phyloP scores from a whole-genome alignment of 495 filamentous ascomycete genomes.

The Aspergillus wentii region DNA sequence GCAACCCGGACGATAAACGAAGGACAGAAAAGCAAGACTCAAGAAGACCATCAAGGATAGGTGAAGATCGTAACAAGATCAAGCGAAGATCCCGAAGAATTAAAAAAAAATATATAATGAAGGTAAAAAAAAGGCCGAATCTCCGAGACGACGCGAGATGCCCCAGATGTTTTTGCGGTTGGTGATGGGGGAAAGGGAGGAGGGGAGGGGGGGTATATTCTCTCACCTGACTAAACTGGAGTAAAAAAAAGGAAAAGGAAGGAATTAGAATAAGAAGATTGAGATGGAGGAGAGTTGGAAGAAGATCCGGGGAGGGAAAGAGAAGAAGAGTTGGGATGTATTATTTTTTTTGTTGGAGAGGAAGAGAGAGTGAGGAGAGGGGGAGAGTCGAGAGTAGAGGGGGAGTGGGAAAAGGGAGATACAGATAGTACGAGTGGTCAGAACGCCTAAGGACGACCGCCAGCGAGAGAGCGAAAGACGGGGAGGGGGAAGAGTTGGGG shows the following conservation, averaged over 20 bases:
- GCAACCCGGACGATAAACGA: constrained; percentile 14
- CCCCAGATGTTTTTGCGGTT: too few relatives aligned
- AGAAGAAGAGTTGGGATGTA: constrained; percentile 19
- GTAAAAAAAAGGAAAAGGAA: constrained; percentile 5
- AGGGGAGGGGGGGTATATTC: constrained; percentile 21
- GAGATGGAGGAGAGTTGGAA: constrained; percentile 2
- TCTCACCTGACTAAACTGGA: constrained; percentile 20
- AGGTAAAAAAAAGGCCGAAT: too few relatives aligned
- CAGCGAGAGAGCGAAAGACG: background rate
- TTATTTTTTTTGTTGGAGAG: constrained; percentile 24
- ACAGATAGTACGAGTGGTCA: too few relatives aligned
- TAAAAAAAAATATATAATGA: too few relatives aligned
- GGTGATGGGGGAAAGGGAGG: background rate
- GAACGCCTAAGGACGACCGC: too few relatives aligned
- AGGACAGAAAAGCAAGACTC: constrained; percentile 2
- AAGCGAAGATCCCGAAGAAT: too few relatives aligned
- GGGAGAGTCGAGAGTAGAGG: constrained; percentile 7
- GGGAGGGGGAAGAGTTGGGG: too few relatives aligned
- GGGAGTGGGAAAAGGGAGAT: background rate
- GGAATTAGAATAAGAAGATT: constrained; percentile 10
- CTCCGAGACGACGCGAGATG: too few relatives aligned
- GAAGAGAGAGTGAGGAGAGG: constrained; percentile 31
- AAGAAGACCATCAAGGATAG: too few relatives aligned
- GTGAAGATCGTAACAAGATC: constrained; percentile 1
- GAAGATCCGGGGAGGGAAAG: constrained; percentile 4